Evolutionary conservation across 805 yeast species (phyloP), one percentile per base, ranked within the genome.

Genomic region (Suhomyces canberraensis): DNA sequence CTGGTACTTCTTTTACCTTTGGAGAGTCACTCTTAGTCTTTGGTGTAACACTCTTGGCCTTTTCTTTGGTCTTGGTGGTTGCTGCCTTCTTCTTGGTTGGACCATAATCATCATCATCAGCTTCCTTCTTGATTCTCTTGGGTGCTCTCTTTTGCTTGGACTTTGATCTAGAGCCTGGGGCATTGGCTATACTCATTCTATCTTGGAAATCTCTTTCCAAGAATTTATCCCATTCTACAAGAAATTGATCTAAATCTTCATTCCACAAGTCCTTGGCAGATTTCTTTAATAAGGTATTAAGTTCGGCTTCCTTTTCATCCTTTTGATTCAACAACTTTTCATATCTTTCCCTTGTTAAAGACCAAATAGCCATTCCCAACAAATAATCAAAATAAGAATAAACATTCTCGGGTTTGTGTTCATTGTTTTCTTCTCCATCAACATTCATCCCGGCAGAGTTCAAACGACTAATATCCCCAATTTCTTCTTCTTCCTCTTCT

Each of bases 361-460:
- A 84, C 93, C 96, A 88, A 46, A 93, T 81, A 24, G 89, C 78
- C 96, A 93, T 85, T 36, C 93, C 95, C 36, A 93, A 70, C 45
- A 93, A 70, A 50, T 93, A 93, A 52, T 93, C 98, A 60, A 79
- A 91, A 5, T 81, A 71, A 8, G 88, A 76, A 35, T 73, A 71
- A 11, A 76, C 63, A 16, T 79, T 82, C 33, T 69, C 73, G n/a
- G 76, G 74, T 16, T 58, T 60, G 36, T 68, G 71, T 54, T 75
- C 58, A 59, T 69, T 59, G 32, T 65, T 60, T 3, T 54, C 34
- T 2, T 16, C 60, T 9, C 41, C 45, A 14, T 44, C 59, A 16
- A 49, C 62, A 15, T 52, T 52, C 7, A 53, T 54, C 2, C 35
- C 35, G 24, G 59, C 55, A 11, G 25, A 24, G 29, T 46, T 50